Conservation (phyloP, 2,329 filamentous ascomycete species). For the Verticillium nonalfalfae region DNA sequence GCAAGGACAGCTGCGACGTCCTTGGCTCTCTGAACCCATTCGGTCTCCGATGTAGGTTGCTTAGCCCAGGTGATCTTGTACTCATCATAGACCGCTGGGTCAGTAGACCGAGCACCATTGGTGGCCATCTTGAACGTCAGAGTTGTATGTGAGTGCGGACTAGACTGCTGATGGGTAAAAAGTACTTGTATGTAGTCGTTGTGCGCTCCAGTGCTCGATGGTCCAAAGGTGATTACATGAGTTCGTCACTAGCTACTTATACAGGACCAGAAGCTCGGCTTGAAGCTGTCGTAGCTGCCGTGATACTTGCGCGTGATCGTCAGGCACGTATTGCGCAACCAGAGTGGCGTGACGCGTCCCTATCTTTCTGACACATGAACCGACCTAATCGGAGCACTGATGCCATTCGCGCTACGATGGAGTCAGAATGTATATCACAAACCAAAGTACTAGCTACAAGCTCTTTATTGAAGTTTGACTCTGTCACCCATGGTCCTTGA, state of each 20-base stretch:
- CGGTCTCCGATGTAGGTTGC: conserved; percentile 20
- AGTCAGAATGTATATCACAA: background rate
- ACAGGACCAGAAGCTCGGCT: background rate
- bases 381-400: background rate
- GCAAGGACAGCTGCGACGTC: conserved; percentile 29
- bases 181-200: background rate
- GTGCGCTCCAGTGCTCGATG: background rate
- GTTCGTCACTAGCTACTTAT: background rate
- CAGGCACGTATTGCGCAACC: background rate
- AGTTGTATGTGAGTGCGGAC: background rate
- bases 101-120: conserved; percentile 14
- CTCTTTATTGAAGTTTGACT: background rate
- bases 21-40: conserved; percentile 30
- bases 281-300: background rate
- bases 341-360: background rate
- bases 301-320: background rate
- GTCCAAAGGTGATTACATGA: background rate
- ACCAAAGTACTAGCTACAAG: background rate
- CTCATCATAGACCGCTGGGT: conserved; percentile 29
- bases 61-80: conserved; percentile 27
- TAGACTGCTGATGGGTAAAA: background rate
- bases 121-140: background rate
- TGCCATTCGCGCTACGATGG: background rate
- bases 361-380: too few species aligned
- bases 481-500: background rate